Evolutionary conservation across 805 yeast genomes (phyloP), one percentile per base, ranked within the genome.

Genomic region (Pichia rugopelliculosa): DNA sequence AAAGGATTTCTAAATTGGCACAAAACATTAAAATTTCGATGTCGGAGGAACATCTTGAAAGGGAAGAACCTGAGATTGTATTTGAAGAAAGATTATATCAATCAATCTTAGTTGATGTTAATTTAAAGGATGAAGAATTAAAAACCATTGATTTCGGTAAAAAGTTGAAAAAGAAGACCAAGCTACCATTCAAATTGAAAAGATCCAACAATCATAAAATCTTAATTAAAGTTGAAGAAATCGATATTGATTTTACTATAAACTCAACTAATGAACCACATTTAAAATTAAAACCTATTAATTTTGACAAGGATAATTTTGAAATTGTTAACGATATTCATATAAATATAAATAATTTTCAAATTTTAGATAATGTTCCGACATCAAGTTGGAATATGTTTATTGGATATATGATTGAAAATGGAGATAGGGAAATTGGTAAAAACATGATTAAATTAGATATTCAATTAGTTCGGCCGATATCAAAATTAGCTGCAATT

Each of bases 341-440:
- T 13, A 39, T 87, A 2, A 62, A 67, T 13, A 66, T 84, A 4
- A 72, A 72, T 9, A 77, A 79, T 36, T 66, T 87, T 40, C 80
- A 77, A 44, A 70, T 88, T 3, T 67, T 77, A 45, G 97, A 90
- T 61, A 84, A 87, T 58, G 80, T 90, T 2, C 83, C 88, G 1
- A 77, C 89, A 0, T 91, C 97, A 0, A 84, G 95, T 0, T 91
- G 97, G 96, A 86, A 88, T 56, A 85, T 84, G 66, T 81, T 89
- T 61, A 70, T 82, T 26, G 80, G 90, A 1, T 77, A 81, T 54
- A 73, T 84, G 76, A 74, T 79, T 50, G 80, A 78, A 42, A 75
- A 80, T 22, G 88, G 87, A 0, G 87, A 80, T 26, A 68, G 91
- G 53, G 93, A 85, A 54, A 68, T 73, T 22, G 85, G 84, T 0